Percentiles rank a stretch among this genome's conserved stretches.
Evolutionary conservation across 306 rosid genomes (phyloP).

Genomic region (Trifolium pratense): DNA sequence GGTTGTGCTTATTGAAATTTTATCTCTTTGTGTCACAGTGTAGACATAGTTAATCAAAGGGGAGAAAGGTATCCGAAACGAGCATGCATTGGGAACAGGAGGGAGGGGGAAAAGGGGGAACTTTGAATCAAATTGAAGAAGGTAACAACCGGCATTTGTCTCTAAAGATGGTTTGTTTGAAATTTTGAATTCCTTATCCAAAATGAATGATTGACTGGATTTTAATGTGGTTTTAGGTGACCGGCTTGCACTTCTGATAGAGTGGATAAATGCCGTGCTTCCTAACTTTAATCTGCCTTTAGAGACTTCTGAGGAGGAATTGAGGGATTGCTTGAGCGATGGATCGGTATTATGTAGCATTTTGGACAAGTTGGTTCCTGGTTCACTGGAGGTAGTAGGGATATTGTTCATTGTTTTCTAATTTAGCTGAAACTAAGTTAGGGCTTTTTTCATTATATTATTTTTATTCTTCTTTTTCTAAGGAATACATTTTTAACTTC

Average conservation of each 20-base stretch:
- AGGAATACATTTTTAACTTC: conserved; percentile 40
- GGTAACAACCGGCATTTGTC: conserved; percentile 41
- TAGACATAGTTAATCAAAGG: conserved; percentile 31
- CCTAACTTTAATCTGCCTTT: conserved; percentile 71
- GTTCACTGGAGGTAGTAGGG: conserved; percentile 62
- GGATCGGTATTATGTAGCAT: conserved; percentile 79
- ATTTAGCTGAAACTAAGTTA: conserved; percentile 29
- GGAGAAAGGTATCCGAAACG: conserved; percentile 45
- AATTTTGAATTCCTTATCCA: conserved; percentile 32
- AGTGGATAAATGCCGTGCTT: conserved; percentile 78
- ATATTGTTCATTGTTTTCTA: conserved; percentile 14
- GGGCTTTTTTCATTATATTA: not conserved
- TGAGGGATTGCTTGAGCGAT: conserved; percentile 73
- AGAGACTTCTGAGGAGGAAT: conserved; percentile 79
- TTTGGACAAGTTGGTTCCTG: conserved; percentile 74
- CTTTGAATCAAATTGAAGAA: conserved; percentile 46
- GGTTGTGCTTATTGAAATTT: conserved; percentile 21
- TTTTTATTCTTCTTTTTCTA: conserved; percentile 16
- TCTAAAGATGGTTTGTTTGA: conserved; percentile 6
- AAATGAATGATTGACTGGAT: conserved; percentile 13
- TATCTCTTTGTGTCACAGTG: conserved; percentile 37
- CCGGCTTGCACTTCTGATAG: conserved; percentile 61
- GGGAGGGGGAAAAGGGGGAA: conserved; percentile 48
- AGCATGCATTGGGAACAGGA: conserved; percentile 59
- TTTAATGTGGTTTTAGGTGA: conserved; percentile 55